A percentile compares a stretch with the other conserved stretches of the same genome.
phyloP scores from a whole-genome alignment of 1,284 basidiomycete genomes.

The Cryptococcus floricola region DNA sequence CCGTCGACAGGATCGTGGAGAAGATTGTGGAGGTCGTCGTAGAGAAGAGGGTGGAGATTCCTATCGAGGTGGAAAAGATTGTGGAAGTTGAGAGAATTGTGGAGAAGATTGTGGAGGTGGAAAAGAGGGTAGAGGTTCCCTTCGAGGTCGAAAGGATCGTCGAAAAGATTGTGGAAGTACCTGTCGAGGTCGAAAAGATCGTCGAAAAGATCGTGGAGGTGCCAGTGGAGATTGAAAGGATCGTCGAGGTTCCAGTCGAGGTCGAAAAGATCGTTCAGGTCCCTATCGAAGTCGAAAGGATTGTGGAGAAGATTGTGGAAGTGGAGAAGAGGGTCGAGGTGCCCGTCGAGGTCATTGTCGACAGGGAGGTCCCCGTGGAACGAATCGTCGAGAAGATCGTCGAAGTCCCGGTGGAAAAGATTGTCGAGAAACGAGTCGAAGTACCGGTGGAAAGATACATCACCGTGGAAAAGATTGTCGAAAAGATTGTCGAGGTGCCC shows the following conservation, averaged over 20 bases:
- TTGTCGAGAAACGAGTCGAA: constrained; percentile 37
- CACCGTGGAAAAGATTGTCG: constrained; percentile 46
- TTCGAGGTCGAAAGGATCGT: constrained; percentile 36
- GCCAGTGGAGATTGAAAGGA: constrained; percentile 36
- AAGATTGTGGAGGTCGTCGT: constrained; percentile 42
- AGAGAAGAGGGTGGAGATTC: constrained; percentile 37
- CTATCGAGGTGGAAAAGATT: constrained; percentile 26
- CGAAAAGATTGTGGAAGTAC: constrained; percentile 25
- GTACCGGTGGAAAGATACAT: constrained; percentile 42
- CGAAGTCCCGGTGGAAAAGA: constrained; percentile 33
- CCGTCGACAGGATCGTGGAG: constrained; percentile 41
- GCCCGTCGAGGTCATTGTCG: constrained; percentile 27
- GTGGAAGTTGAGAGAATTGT: constrained; percentile 32
- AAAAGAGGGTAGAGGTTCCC: constrained; percentile 36
- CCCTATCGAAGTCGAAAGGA: constrained; percentile 41
- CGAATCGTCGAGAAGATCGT: constrained; percentile 26
- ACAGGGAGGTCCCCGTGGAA: constrained; percentile 32
- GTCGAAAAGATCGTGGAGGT: constrained; percentile 25
- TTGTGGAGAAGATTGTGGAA: constrained; percentile 38
- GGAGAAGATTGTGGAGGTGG: constrained; percentile 39
- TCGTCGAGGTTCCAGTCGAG: constrained; percentile 33
- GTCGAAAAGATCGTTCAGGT: constrained; percentile 29
- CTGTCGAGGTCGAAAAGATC: constrained; percentile 42
- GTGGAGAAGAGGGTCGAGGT: constrained; percentile 30
- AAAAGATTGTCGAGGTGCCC: constrained; percentile 41